phyloP scores from a whole-genome alignment of 768 basidiomycete species.

The Mycena alexandri region DNA sequence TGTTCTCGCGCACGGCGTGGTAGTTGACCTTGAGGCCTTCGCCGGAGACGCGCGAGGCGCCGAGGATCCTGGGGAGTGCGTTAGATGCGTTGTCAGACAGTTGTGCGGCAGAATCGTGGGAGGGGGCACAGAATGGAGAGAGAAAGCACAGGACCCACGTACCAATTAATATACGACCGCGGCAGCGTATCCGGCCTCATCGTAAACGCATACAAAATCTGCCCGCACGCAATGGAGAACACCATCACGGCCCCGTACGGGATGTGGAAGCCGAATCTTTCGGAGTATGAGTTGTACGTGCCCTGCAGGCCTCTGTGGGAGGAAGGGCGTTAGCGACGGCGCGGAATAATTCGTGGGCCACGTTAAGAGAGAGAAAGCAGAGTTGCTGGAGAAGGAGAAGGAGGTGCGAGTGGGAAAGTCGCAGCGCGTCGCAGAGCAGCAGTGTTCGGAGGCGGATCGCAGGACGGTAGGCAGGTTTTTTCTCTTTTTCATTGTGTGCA shows the following conservation, averaged over 20 bases:
- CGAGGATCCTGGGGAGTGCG: conserved; percentile 66
- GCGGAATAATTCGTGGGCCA: too few species aligned
- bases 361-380: too few species aligned
- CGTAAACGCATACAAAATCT: conserved; percentile 35
- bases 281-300: conserved; percentile 70
- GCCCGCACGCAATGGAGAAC: conserved; percentile 33
- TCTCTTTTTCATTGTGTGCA: too few species aligned
- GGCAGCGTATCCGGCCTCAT: conserved; percentile 60
- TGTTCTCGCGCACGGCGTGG: conserved; percentile 68
- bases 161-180: conserved; percentile 68
- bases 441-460: too few species aligned
- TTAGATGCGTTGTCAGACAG: background rate
- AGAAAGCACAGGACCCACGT: background rate
- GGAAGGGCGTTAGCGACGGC: conserved; percentile 1
- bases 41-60: conserved; percentile 73
- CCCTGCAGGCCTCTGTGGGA: conserved; percentile 75
- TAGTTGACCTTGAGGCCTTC: conserved; percentile 73
- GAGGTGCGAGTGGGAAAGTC: too few species aligned
- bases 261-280: conserved; percentile 27
- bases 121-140: too few species aligned
- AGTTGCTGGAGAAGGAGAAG: too few species aligned
- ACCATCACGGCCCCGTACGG: conserved; percentile 34
- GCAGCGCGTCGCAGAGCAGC: too few species aligned
- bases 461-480: too few species aligned
- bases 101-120: too few species aligned